Conservation (phyloP, 805 yeast genomes). For the Hermanozyma aechmeae region DNA sequence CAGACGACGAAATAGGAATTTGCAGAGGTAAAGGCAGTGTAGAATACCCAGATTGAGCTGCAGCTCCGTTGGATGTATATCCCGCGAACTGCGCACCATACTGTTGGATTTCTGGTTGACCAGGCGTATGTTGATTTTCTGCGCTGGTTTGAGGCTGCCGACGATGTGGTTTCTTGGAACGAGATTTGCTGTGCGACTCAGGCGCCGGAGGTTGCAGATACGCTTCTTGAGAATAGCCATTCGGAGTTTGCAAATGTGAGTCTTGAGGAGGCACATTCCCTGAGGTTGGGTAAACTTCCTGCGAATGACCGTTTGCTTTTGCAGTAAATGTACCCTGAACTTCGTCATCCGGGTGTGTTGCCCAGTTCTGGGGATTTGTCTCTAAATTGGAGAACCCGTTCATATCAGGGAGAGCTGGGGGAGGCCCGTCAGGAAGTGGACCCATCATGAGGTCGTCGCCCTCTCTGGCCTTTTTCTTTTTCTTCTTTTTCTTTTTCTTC, state of each 20-base stretch:
- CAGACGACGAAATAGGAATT: too few relatives aligned
- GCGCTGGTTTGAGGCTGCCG: too few relatives aligned
- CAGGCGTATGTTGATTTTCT: too few relatives aligned
- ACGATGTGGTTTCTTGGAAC: too few relatives aligned
- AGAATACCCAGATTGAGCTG: too few relatives aligned
- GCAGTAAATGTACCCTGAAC: not conserved
- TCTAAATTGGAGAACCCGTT: not conserved
- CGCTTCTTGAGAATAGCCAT: too few relatives aligned
- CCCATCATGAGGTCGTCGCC: conserved; percentile 4
- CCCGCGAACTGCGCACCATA: too few relatives aligned
- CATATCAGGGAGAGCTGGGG: conserved; percentile 7
- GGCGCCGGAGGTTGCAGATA: too few relatives aligned
- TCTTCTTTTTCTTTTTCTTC: conserved; percentile 8
- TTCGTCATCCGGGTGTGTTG: not conserved
- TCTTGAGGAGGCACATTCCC: not conserved
- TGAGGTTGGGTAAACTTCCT: not conserved
- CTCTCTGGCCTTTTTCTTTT: conserved; percentile 3
- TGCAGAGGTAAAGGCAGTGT: too few relatives aligned
- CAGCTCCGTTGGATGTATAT: too few relatives aligned
- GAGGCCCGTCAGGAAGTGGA: conserved; percentile 10
- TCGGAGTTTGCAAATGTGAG: conserved; percentile 5
- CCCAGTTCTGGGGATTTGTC: not conserved
- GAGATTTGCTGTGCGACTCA: too few relatives aligned
- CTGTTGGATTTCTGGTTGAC: too few relatives aligned
- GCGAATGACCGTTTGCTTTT: not conserved